Conservation (phyloP, 2,329 filamentous ascomycete genomes). For the Epichloe festucae region DNA sequence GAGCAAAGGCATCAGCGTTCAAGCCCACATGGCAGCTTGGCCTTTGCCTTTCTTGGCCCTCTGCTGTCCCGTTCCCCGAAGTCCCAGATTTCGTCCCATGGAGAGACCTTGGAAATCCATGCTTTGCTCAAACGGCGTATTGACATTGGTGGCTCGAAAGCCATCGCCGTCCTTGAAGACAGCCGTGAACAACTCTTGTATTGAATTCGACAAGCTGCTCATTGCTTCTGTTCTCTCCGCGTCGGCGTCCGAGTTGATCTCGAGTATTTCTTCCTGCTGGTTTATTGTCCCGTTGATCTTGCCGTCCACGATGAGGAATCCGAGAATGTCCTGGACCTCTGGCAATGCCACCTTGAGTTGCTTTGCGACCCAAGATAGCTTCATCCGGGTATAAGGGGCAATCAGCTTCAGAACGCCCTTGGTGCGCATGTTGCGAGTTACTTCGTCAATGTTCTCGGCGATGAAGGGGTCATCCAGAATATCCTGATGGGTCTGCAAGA, state of each 20-base stretch:
- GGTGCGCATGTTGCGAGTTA: constrained; percentile 94
- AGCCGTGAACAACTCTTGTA: constrained; percentile 55
- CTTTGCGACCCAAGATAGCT: constrained; percentile 72
- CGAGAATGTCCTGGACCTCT: constrained; percentile 92
- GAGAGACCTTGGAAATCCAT: constrained; percentile 16
- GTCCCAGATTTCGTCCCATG: constrained; percentile 4
- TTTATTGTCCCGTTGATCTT: constrained; percentile 82
- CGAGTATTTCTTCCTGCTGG: constrained; percentile 71
- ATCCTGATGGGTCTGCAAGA: constrained; percentile 77
- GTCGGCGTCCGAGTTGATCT: constrained; percentile 64
- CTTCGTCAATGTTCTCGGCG: constrained; percentile 97
- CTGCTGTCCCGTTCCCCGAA: constrained; percentile 3
- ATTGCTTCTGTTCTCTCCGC: constrained; percentile 62
- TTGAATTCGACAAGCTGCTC: constrained; percentile 55
- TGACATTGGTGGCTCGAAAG: constrained; percentile 29
- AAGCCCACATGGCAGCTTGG: constrained; percentile 1
- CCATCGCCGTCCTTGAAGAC: constrained; percentile 71
- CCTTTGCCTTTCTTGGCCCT: constrained; percentile 3
- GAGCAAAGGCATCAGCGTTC: neutral
- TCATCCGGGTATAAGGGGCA: constrained; percentile 88
- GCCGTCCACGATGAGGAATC: constrained; percentile 83
- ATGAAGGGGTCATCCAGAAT: constrained; percentile 89
- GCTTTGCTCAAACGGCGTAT: constrained; percentile 15
- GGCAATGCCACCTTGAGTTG: constrained; percentile 73
- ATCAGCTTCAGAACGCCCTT: constrained; percentile 90